Conservation (phyloP, 352 stramenopile genomes). For the Globisporangium heterothallicum region DNA sequence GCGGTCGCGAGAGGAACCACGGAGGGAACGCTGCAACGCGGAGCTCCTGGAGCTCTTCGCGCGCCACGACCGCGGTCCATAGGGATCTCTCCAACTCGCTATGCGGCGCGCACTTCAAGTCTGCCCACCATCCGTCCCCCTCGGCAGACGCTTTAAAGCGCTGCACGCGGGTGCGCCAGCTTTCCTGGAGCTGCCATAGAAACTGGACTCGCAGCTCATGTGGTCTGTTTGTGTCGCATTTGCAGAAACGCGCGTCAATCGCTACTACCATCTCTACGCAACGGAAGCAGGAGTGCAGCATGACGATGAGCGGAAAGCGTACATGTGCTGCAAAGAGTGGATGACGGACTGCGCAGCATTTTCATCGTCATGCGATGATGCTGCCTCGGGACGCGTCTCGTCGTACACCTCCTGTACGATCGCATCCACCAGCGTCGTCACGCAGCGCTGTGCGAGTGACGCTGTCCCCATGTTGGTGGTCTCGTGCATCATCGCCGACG, state of each 20-base stretch:
- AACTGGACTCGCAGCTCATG: conserved; percentile 6
- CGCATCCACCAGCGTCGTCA: conserved; percentile 6
- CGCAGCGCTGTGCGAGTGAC: conserved; percentile 1
- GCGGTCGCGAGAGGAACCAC: background rate
- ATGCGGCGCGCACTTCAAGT: background rate
- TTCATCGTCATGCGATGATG: background rate
- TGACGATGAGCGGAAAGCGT: too few species aligned
- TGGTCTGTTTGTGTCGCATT: too few species aligned
- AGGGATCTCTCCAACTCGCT: conserved; percentile 1
- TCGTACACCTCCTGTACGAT: background rate
- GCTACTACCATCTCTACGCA: background rate
- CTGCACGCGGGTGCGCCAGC: background rate
- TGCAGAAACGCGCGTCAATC: background rate
- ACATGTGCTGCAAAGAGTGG: conserved; percentile 7
- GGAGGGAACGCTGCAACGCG: conserved; percentile 3
- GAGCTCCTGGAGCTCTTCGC: conserved; percentile 4
- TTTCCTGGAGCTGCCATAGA: background rate
- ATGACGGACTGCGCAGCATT: background rate
- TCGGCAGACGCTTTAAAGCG: background rate
- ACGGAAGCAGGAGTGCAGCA: too few species aligned
- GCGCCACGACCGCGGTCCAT: background rate
- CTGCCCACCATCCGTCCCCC: conserved; percentile 5
- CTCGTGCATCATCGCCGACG: background rate
- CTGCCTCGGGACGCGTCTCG: background rate
- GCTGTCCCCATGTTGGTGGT: too few species aligned